These are phyloP conservation scores for Henningerozyma blattae DNA, from an alignment of 805 yeast genomes.

Conservation along the genomic window DNA sequence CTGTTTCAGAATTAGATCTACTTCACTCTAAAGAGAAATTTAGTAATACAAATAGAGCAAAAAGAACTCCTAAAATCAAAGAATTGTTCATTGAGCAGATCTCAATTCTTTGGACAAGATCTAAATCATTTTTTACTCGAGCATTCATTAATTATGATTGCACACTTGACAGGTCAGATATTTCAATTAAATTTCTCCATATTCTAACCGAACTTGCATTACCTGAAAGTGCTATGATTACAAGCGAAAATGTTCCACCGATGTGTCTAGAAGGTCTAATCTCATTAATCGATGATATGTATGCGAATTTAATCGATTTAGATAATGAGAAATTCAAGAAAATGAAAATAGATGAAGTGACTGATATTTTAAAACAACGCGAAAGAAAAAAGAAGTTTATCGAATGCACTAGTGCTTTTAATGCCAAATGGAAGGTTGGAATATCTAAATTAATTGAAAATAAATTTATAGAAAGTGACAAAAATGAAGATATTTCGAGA, in stretches of 20 bases:
- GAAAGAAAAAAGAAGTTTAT: conserved; percentile 62
- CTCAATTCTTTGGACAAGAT: conserved; percentile 70
- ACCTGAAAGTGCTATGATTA: conserved; percentile 70
- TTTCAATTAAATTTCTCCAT: conserved; percentile 55
- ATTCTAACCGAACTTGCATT: conserved; percentile 66
- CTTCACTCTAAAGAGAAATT: too few species aligned
- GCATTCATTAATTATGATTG: conserved; percentile 82
- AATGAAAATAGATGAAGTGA: background rate
- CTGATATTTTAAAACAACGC: conserved; percentile 22
- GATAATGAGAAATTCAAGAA: conserved; percentile 15
- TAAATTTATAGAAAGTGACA: conserved; percentile 43
- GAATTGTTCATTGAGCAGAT: conserved; percentile 79
- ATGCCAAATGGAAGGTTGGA: conserved; percentile 70
- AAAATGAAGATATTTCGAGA: conserved; percentile 56
- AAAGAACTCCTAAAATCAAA: conserved; percentile 28
- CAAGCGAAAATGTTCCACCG: conserved; percentile 86
- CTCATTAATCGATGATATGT: conserved; percentile 52
- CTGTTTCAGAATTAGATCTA: too few species aligned
- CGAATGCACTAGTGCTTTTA: conserved; percentile 61
- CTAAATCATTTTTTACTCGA: conserved; percentile 64
- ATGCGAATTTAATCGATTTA: conserved; percentile 28
- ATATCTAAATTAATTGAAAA: conserved; percentile 48
- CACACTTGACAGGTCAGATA: conserved; percentile 73
- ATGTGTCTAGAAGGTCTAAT: conserved; percentile 82
- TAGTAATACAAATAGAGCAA: conserved; percentile 4